These are phyloP conservation scores for Crithidia bombi DNA, from an alignment of 208 protist species.

Conservation along the genomic window DNA sequence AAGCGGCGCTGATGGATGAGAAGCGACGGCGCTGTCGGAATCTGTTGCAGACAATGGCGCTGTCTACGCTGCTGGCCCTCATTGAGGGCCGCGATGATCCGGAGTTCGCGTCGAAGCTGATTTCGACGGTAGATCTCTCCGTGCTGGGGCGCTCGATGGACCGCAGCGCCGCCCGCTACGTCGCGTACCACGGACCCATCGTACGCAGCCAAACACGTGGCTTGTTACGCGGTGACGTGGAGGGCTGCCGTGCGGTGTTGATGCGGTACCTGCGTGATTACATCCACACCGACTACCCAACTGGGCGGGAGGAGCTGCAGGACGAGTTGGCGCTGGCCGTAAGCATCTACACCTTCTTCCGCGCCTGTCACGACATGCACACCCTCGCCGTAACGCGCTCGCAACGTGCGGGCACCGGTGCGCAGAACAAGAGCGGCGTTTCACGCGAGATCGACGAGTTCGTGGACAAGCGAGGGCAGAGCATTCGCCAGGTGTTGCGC, in stretches of 20 bases:
- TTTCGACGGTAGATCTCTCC: slow-evolving; percentile 46
- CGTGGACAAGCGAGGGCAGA: slow-evolving; percentile 52
- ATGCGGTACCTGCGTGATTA: slow-evolving; percentile 48
- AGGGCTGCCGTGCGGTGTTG: slow-evolving; percentile 24
- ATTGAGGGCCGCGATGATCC: slow-evolving; percentile 65
- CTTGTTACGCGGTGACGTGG: slow-evolving; percentile 37
- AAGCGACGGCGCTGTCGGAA: slow-evolving; percentile 22
- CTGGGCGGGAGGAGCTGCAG: slow-evolving; percentile 48
- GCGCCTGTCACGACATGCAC: slow-evolving; percentile 63
- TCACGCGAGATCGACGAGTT: slow-evolving; percentile 38
- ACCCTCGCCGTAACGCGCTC: slow-evolving; percentile 22
- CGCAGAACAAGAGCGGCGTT: slow-evolving; percentile 1
- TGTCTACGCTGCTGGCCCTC: slow-evolving; percentile 57
- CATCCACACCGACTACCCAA: slow-evolving; percentile 37
- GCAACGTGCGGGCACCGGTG: slow-evolving; percentile 9
- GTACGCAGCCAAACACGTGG: slow-evolving; percentile 29
- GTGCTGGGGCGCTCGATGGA: slow-evolving; percentile 50
- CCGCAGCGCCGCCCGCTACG: slow-evolving; percentile 44
- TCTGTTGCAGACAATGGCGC: slow-evolving; percentile 32
- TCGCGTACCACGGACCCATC: slow-evolving; percentile 37
- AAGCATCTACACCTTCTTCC: slow-evolving; percentile 71
- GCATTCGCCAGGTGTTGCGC: slow-evolving; percentile 51
- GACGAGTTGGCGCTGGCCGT: slow-evolving; percentile 59
- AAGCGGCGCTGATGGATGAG: slow-evolving; percentile 17
- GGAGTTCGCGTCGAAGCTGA: slow-evolving; percentile 32